Conservation (phyloP, 768 basidiomycete genomes). For the Naganishia friedmannii region DNA sequence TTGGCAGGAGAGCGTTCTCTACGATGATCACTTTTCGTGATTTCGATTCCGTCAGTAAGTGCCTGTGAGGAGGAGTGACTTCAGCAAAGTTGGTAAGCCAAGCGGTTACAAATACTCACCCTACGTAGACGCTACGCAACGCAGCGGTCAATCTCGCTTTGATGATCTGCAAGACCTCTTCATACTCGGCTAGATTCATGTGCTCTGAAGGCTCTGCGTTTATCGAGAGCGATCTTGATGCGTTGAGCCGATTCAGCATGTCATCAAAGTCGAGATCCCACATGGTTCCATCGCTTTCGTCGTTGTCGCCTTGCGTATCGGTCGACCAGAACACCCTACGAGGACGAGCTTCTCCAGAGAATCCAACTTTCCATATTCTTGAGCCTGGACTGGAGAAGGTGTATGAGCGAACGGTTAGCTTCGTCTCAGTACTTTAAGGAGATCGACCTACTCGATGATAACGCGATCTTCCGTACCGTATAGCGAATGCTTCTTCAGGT, state of each 20-base stretch:
- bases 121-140: conserved; percentile 74
- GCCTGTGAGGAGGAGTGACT: conserved; percentile 56
- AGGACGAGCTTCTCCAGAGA: conserved; percentile 90
- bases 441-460: conserved; percentile 65
- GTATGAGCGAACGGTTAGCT: neutral
- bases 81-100: neutral
- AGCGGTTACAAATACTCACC: conserved; percentile 56
- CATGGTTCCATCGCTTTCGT: conserved; percentile 33
- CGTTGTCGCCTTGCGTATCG: conserved; percentile 8
- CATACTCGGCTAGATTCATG: conserved; percentile 64
- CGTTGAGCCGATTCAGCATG: conserved; percentile 34
- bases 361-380: conserved; percentile 92
- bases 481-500: conserved; percentile 71
- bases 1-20: conserved; percentile 81
- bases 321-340: conserved; percentile 72
- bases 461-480: conserved; percentile 96
- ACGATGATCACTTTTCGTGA: conserved; percentile 89
- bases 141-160: conserved; percentile 67
- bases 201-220: conserved; percentile 59
- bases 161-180: conserved; percentile 71
- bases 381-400: conserved; percentile 64
- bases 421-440: neutral
- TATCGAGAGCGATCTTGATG: conserved; percentile 18
- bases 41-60: conserved; percentile 88
- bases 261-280: conserved; percentile 45